Evolutionary conservation across 192 early-diverging fungal genomes (phyloP), one percentile per base, ranked within the genome.

Genomic region (Oehlia diaphana): DNA sequence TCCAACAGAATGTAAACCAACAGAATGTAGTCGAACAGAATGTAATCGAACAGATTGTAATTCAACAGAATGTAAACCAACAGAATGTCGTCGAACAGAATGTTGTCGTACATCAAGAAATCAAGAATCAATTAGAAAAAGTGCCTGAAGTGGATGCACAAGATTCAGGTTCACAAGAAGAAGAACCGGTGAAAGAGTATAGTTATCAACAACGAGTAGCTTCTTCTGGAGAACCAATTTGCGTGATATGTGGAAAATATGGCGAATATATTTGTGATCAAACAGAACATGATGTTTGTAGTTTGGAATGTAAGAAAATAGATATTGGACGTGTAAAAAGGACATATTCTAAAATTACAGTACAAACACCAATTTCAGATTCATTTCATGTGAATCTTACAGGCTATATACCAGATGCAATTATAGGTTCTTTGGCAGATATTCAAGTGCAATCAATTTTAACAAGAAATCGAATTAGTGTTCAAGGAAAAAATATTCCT

Each of bases 401-500:
- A 39, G 64, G 23, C 6, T 77, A 77, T 33, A 31, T 23, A 23
- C 23, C 65, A 68, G 47, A 67, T 28, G n/a, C 71, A 4, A 70
- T 71, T 13, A 42, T 85, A 3, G 39, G 39, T 16, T 16, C 23
- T 23, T 63, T 82, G 33, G 31, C 81, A 0, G 44, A 35, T 9
- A 14, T 49, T 44, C 68, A 83, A 68, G 35, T 79, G n/a, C 68
- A 71, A 44, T 4, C 63, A 10, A 85, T 85, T 47, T 69, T 77
- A n/a, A 79, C 81, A 49, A 82, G 80, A 19, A 77, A 86, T 39
- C 77, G 83, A 21, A 86, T 90, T 2, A 19, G 76, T 14, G 71
- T 87, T 1, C 65, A 87, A 9, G 89, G 89, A 1, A 82, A 81
- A 44, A 80, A 78, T 26, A 13, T 83, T 14, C 88, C 89, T 9